Base-by-base conservation (phyloP, 106 monocot genomes). In the Iris macrosiphon region DNA sequence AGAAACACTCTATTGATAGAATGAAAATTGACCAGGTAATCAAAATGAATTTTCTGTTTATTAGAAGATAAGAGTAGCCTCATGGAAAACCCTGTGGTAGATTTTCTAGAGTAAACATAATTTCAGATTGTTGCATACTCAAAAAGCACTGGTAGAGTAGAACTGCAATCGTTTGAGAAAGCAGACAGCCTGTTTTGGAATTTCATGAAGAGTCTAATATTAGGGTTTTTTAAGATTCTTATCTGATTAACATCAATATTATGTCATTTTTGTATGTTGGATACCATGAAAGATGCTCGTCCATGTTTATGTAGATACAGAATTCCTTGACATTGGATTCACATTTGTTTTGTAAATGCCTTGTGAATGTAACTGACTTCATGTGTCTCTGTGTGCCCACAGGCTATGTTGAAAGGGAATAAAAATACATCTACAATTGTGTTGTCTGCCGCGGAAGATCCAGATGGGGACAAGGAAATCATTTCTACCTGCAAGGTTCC, bases 1-100 rank as follows among this genome's bases (percentile, higher is more conserved):
- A 72, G 31, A 46, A 35, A 16, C 41, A 35, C 22, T 17, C 23
- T 26, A 1, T 45, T 46, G 59, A 61, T 39, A 1, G 40, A 30
- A 15, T 40, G 52, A 20, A 13, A 31, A 8, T 19, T 40, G n/a
- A n/a, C n/a, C 33, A 69, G 57, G 69, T 68, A 70, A 52, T 22
- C 16, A 6, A 32, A 52, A 53, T 35, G 1, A 3, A 6, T 18
- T 6, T 37, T 6, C n/a, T 6, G 23, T 33, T 7, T 48, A n/a
- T 31, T 40, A 6, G 1, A 27, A 4, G 6, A 28, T 0, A 4
- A 19, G n/a, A n/a, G n/a, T n/a, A n/a, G n/a, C n/a, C n/a, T n/a
- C n/a, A n/a, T n/a, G n/a, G n/a, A 10, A 16, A 18, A 17, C 21
- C 14, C 6, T 44, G 31, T 27, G 34, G 1, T 39, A 5, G 10